Percentiles rank a stretch among this genome's conserved stretches.
Conservation (phyloP, 108 stramenopile genomes). For the Aurantiochytrium sp. region DNA sequence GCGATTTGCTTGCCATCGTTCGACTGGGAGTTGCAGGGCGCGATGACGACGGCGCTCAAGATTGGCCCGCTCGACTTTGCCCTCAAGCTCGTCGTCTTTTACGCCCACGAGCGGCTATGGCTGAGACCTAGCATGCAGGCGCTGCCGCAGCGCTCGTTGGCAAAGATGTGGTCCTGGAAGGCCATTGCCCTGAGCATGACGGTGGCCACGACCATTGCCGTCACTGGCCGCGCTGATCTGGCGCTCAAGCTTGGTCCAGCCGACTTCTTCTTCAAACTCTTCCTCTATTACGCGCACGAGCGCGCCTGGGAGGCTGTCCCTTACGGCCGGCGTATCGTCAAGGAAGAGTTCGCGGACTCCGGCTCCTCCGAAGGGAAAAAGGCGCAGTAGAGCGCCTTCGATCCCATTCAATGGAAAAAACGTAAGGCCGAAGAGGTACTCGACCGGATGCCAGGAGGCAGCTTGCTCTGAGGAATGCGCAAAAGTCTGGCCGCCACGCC, state of each 20-base stretch:
- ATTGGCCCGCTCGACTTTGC: not conserved
- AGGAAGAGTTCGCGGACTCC: too few relatives aligned
- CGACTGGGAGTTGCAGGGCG: not conserved
- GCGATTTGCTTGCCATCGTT: too few relatives aligned
- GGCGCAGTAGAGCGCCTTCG: too few relatives aligned
- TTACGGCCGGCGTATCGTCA: not conserved
- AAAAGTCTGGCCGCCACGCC: too few relatives aligned
- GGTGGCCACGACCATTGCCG: not conserved
- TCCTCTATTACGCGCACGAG: slow-evolving; percentile 25
- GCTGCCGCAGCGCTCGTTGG: not conserved
- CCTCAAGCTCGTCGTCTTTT: not conserved
- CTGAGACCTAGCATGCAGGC: not conserved
- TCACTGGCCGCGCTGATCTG: not conserved
- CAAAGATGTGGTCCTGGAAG: slow-evolving; percentile 13
- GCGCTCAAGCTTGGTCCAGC: not conserved
- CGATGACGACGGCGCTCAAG: not conserved
- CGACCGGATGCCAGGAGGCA: too few relatives aligned
- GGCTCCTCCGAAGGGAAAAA: too few relatives aligned
- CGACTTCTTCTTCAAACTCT: slow-evolving; percentile 19
- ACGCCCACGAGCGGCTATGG: not conserved
- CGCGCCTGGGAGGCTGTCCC: not conserved
- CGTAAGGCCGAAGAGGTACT: too few relatives aligned
- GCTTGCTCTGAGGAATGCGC: too few relatives aligned
- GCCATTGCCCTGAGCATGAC: not conserved
- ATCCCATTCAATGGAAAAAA: too few relatives aligned